phyloP scores from a whole-genome alignment of 1,284 basidiomycete genomes.

The Cystobasidium sp. region DNA sequence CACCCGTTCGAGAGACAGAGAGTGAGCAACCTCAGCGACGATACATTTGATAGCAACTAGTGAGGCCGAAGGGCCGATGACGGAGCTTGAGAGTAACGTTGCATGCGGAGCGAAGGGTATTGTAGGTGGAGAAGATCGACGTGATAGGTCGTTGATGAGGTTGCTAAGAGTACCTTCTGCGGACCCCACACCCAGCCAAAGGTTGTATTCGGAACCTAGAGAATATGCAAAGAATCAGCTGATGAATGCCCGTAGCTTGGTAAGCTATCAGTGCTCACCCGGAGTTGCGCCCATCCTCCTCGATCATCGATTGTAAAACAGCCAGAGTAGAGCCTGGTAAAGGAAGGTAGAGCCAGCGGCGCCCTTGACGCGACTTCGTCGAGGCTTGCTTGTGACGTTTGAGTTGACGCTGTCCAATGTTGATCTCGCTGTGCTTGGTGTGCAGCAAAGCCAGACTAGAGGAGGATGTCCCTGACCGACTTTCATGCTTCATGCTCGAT shows the following conservation, averaged over 20 bases:
- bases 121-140: conserved; percentile 12
- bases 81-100: conserved; percentile 33
- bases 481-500: no score
- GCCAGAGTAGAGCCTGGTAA: background rate
- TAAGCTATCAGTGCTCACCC: background rate
- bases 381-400: background rate
- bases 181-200: conserved; percentile 1
- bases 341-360: background rate
- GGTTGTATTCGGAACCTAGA: conserved; percentile 18
- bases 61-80: conserved; percentile 15
- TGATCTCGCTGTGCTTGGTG: no score
- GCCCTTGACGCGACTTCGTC: background rate
- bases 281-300: conserved; percentile 12
- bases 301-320: no score
- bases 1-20: background rate
- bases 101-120: conserved; percentile 37
- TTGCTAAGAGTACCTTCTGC: conserved; percentile 17
- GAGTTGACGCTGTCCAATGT: background rate
- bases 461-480: no score
- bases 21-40: background rate
- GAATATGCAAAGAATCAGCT: background rate
- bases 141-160: conserved; percentile 27
- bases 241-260: background rate
- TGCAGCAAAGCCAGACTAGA: no score
- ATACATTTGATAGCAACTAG: conserved; percentile 3